Conservation (phyloP, 2,329 filamentous ascomycete species). For the Hypoxylon sp. region DNA sequence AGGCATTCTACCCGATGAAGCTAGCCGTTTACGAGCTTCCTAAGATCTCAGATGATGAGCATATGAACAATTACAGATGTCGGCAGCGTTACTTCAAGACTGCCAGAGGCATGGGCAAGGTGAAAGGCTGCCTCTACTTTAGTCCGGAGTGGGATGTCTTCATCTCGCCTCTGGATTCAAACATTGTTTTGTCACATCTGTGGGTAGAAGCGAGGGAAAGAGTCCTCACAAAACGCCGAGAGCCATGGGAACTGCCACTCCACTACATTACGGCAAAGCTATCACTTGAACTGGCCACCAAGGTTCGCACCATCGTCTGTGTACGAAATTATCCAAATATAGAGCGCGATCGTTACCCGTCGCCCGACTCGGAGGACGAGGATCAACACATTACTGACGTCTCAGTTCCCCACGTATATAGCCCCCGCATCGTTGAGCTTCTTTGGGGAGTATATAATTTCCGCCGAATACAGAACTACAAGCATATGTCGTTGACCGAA, state of each 20-base stretch:
- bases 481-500: background rate
- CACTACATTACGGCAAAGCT: background rate
- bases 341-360: background rate
- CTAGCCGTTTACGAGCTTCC: conserved; percentile 17
- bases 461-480: conserved; percentile 16
- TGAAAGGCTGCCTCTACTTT: conserved; percentile 25
- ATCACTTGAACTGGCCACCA: background rate
- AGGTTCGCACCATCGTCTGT: conserved; percentile 15
- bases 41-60: background rate
- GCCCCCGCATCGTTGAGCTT: background rate
- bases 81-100: background rate
- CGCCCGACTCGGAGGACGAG: background rate
- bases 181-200: conserved; percentile 4
- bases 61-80: background rate
- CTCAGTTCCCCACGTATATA: conserved; percentile 1
- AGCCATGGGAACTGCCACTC: background rate
- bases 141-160: conserved; percentile 21
- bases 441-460: conserved; percentile 17
- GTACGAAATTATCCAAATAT: background rate
- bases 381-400: background rate
- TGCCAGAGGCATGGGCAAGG: background rate
- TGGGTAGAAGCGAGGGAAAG: background rate
- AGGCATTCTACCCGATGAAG: conserved; percentile 19
- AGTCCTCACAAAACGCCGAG: background rate
- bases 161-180: background rate